Base-by-base conservation (phyloP, 306 rosid genomes). In the Malus orientalis region DNA sequence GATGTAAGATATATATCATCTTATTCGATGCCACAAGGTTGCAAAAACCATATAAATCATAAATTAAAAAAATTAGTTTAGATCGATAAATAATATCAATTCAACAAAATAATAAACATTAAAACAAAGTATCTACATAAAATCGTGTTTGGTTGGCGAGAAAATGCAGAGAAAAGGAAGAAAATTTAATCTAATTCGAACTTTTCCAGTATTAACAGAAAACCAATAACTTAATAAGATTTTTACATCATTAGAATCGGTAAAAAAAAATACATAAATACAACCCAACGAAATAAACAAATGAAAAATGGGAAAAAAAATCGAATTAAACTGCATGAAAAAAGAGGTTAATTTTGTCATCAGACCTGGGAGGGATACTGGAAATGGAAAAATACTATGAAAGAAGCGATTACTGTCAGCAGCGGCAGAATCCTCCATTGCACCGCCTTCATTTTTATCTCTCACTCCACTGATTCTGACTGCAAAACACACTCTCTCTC, bases 391-490 rank as follows among this genome's bases (percentile, higher is more conserved):
- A 89, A 72, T 15, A 87, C 2, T 32, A 80, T 0, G 69, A 83
- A 61, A 74, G 97, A 91, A 61, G 81, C 82, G 2, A 89, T 38
- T 11, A 92, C 72, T 13, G 87, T 54, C 4, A 89, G 67, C 61
- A 90, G 62, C 62, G 97, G 93, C 13, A 90, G 58, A 2, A 92
- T 78, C 85, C 85, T 86, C 95, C 96, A 91, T 25, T 74, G 70
- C 44, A 94, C 77, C 66, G 65, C 57, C 19, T 74, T 85, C 93
- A 88, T 91, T 58, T 71, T 55, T 65, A 73, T 61, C 30, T 66
- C 61, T n/a, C 18, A 22, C 69, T 58, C 77, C 16, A 9, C 10
- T 42, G 61, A 18, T 13, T 25, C 66, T 27, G 18, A 12, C 38
- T 1, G 29, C 4, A 23, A 29, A 27, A 18, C 25, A 25, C 25